Conservation (phyloP, 306 rosid species). For the Styphnolobium japonicum region DNA sequence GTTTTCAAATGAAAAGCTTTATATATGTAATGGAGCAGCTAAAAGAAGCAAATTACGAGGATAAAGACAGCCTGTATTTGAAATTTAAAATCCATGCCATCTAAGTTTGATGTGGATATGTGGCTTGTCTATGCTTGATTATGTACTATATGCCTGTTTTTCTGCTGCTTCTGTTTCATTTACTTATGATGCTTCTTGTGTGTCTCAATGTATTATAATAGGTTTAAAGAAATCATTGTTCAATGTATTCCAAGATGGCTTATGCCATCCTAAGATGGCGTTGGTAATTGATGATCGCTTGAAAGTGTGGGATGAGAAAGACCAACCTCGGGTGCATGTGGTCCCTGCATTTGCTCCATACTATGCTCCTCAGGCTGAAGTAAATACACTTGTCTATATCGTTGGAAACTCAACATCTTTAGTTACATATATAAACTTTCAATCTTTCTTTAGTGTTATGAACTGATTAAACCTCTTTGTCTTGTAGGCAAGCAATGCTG, state of each 20-base stretch:
- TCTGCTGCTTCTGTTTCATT: conserved; percentile 9
- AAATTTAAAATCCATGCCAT: neutral
- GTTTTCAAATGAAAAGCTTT: conserved; percentile 8
- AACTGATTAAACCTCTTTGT: conserved; percentile 34
- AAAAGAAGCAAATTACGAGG: neutral
- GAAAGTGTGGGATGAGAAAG: conserved; percentile 99
- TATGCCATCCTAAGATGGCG: conserved; percentile 95
- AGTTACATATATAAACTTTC: conserved; percentile 1
- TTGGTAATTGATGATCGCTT: conserved; percentile 97
- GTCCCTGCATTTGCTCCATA: conserved; percentile 99
- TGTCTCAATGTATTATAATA: conserved; percentile 27
- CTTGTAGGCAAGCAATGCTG: conserved; percentile 71
- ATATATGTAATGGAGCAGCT: neutral
- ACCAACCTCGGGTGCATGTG: conserved; percentile 97
- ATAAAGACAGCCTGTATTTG: neutral
- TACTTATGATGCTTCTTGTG: conserved; percentile 3
- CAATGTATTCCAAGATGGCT: conserved; percentile 87
- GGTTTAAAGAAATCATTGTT: conserved; percentile 92
- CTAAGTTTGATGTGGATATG: neutral
- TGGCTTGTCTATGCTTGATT: neutral
- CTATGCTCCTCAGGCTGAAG: conserved; percentile 98
- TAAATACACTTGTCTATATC: conserved; percentile 34
- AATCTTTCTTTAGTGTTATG: neutral
- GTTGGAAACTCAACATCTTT: conserved; percentile 10
- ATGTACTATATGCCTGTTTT: neutral